phyloP scores from a whole-genome alignment of 2,329 filamentous ascomycete species.

The Cytospora chrysosperma region DNA sequence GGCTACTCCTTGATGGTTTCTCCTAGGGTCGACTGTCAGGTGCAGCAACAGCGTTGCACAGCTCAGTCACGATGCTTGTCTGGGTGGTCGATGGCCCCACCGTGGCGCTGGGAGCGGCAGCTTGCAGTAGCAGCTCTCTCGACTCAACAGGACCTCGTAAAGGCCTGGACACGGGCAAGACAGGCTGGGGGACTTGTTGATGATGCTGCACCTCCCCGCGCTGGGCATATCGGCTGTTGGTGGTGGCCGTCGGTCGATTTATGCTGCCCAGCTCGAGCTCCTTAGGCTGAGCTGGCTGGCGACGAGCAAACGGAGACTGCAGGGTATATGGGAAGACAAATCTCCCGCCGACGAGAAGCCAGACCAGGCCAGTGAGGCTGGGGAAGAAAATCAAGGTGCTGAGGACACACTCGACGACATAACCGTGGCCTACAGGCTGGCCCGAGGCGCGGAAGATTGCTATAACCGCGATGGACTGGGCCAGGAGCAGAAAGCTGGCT shows the following conservation, averaged over 20 bases:
- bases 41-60: constrained; percentile 3
- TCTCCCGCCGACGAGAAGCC: background rate
- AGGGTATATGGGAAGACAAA: background rate
- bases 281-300: background rate
- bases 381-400: background rate
- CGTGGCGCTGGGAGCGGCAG: background rate
- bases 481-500: background rate
- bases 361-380: background rate
- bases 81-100: background rate
- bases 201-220: background rate
- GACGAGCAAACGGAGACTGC: background rate
- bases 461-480: background rate
- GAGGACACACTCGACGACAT: background rate
- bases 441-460: background rate
- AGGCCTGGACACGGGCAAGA: background rate
- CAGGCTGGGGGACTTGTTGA: background rate
- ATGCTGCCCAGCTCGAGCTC: constrained; percentile 8
- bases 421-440: background rate
- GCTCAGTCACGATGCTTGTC: constrained; percentile 1
- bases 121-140: background rate
- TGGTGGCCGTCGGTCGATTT: background rate
- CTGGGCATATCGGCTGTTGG: background rate
- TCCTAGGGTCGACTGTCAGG: background rate
- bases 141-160: background rate
- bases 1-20: background rate